Base-by-base conservation (phyloP, 306 rosid species). In the Ormosia emarginata region DNA sequence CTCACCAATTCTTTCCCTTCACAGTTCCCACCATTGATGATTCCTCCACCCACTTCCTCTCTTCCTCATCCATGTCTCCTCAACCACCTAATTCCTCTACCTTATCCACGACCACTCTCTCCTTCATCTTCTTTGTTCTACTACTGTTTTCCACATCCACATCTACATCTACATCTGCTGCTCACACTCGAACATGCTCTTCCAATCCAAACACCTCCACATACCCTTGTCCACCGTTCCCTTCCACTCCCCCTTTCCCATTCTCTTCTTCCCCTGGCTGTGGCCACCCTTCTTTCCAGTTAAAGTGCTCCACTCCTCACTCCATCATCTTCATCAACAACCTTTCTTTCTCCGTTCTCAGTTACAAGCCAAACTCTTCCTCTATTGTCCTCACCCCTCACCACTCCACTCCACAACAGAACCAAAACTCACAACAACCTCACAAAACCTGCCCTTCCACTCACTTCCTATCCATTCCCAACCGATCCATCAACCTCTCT, bases 221-320 rank as follows among this genome's bases (percentile, higher is more conserved):
- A 29, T 49, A 77, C 40, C 36, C 69, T 0, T 95, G 97, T 9
- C 98, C 98, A 2, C 93, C 97, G 3, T 93, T 90, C 84, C 15
- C 86, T 24, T 69, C 97, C 29, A 2, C 57, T 3, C 94, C 82
- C 3, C 50, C 89, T 1, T 95, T 81, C 64, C 99, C 99, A 1
- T 95, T 95, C 85, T 95, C 99, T 4, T 81, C 84, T 18, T 62
- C 88, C 0, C 93, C 89, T 0, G 97, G 97, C 0, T 91, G 95
- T 13, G 99, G 99, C 67, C 99, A 95, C 90, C 99, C 99, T 13
- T 90, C 90, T 8, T 93, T 95, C 77, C 98, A 93, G 12, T 44
- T 95, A 0, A 83, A 72, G 3, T 95, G 99, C 67, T 79, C 91
- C 4, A 24, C 89, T 7, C 89, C 90, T 0, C 79, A 84, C 69